These are phyloP conservation scores for Aristolochia fimbriata DNA, from an alignment of 164 flowering plant species.

Conservation along the genomic window DNA sequence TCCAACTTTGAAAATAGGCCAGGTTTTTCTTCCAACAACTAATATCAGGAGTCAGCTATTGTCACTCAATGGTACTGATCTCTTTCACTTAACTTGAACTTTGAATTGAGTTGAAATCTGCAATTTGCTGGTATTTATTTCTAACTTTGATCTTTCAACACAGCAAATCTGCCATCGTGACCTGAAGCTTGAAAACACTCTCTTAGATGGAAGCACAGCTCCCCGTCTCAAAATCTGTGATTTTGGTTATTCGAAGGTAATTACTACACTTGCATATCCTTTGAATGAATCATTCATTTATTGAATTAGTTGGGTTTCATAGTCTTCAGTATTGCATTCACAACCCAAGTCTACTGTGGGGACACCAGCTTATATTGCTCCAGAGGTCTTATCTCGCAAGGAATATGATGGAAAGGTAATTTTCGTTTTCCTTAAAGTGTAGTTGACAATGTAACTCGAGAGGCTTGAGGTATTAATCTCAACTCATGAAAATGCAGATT, in stretches of 20 bases:
- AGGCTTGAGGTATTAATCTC: neutral
- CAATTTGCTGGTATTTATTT: neutral
- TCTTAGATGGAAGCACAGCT: slow-evolving; percentile 60
- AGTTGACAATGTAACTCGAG: neutral
- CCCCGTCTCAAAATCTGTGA: slow-evolving; percentile 78
- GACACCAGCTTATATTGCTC: slow-evolving; percentile 86
- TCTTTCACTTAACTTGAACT: neutral
- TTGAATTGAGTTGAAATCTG: no score
- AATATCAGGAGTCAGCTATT: slow-evolving; percentile 92
- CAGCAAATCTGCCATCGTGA: slow-evolving; percentile 85
- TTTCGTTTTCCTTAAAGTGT: neutral
- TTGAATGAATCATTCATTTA: neutral
- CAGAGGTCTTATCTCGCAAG: slow-evolving; percentile 60
- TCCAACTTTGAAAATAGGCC: slow-evolving; percentile 31
- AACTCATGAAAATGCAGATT: slow-evolving; percentile 27
- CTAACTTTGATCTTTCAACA: neutral
- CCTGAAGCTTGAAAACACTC: slow-evolving; percentile 76
- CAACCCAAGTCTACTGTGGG: slow-evolving; percentile 88
- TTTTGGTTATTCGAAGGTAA: slow-evolving; percentile 80
- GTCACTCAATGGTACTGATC: slow-evolving; percentile 71
- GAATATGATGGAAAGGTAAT: slow-evolving; percentile 83
- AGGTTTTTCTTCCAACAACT: slow-evolving; percentile 88
- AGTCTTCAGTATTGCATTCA: slow-evolving; percentile 77
- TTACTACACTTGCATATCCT: neutral
- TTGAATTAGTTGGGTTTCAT: slow-evolving; percentile 8